Percentiles rank a stretch among this genome's conserved stretches.
These are phyloP conservation scores for Aurantiochytrium sp. DNA, from an alignment of 108 stramenopile species.

Conservation along the genomic window DNA sequence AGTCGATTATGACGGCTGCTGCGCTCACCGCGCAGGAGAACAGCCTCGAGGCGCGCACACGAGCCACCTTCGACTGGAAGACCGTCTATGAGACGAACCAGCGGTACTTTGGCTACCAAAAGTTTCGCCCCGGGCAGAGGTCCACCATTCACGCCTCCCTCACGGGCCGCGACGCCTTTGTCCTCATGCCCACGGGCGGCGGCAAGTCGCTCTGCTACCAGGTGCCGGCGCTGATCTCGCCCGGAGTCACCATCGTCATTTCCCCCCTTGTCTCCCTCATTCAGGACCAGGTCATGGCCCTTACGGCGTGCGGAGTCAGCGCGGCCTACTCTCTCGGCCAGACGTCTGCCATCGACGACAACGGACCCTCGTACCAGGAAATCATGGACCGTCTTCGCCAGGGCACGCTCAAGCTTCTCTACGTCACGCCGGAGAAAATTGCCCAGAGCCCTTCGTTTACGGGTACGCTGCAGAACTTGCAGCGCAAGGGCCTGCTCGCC, in stretches of 20 bases:
- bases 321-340: constrained; percentile 72
- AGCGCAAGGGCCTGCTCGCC: constrained; percentile 65
- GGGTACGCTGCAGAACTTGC: constrained; percentile 54
- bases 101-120: constrained; percentile 72
- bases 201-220: constrained; percentile 89
- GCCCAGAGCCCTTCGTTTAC: constrained; percentile 69
- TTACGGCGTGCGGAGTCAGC: constrained; percentile 74
- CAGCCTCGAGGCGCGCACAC: neutral
- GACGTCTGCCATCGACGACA: neutral
- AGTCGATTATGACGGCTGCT: neutral
- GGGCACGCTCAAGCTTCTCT: constrained; percentile 85
- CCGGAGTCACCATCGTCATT: constrained; percentile 85
- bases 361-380: neutral
- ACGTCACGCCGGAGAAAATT: constrained; percentile 94
- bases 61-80: neutral
- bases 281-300: constrained; percentile 89
- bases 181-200: constrained; percentile 97
- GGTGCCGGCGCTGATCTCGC: constrained; percentile 55
- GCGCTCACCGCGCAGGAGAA: neutral
- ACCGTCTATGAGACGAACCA: constrained; percentile 31
- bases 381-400: constrained; percentile 31
- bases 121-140: constrained; percentile 83
- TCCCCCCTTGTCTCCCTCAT: constrained; percentile 92
- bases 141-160: constrained; percentile 82
- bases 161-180: constrained; percentile 82